phyloP scores from a whole-genome alignment of 495 filamentous ascomycete species.

The Hypoxylon subgilvum region DNA sequence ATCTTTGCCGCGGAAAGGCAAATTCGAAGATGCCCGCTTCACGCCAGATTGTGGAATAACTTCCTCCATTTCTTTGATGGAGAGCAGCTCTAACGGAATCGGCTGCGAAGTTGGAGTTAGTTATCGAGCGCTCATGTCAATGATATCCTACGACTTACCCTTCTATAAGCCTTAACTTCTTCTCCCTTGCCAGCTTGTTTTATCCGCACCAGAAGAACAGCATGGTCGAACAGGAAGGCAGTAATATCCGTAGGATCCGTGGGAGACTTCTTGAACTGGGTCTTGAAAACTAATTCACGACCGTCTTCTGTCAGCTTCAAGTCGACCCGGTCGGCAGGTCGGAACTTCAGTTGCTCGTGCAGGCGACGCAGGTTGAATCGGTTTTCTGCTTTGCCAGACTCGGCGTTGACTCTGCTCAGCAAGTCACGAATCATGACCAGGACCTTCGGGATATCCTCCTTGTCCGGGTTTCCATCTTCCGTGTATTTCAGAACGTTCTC shows the following conservation, averaged over 20 bases:
- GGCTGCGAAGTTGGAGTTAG: constrained; percentile 56
- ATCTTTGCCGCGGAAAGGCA: constrained; percentile 67
- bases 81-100: constrained; percentile 90
- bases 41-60: constrained; percentile 82
- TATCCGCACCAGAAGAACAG: constrained; percentile 83
- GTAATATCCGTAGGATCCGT: constrained; percentile 88
- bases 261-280: constrained; percentile 87
- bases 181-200: constrained; percentile 92
- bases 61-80: constrained; percentile 96
- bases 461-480: constrained; percentile 83
- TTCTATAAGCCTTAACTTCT: constrained; percentile 91
- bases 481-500: constrained; percentile 91
- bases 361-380: constrained; percentile 93
- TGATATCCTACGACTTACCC: constrained; percentile 49
- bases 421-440: constrained; percentile 84
- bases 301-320: constrained; percentile 93
- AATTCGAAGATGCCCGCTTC: constrained; percentile 86
- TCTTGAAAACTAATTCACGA: constrained; percentile 91
- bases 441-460: constrained; percentile 87
- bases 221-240: constrained; percentile 95
- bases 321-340: constrained; percentile 85
- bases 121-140: constrained; percentile 14
- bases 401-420: constrained; percentile 84
- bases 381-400: constrained; percentile 97
- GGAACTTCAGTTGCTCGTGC: constrained; percentile 86